Percentiles rank a stretch among this genome's conserved stretches.
Conservation (phyloP, 192 early-diverging fungal species). For the Linnemannia exigua region DNA sequence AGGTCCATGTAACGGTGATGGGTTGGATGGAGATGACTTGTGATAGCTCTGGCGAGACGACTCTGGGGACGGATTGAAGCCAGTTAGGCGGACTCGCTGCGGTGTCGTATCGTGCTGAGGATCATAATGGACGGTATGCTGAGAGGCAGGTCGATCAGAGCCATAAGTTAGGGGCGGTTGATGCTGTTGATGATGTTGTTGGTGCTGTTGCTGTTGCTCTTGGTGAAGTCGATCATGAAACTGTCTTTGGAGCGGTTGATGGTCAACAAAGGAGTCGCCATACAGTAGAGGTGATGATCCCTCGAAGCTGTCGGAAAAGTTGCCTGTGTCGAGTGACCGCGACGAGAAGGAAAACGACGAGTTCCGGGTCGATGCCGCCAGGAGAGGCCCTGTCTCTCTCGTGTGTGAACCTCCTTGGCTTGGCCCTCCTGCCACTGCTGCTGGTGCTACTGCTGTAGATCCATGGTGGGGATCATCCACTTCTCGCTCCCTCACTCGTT, state of each 20-base stretch:
- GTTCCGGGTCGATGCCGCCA: slow-evolving; percentile 15
- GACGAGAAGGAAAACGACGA: slow-evolving; percentile 39
- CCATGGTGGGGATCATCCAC: not conserved
- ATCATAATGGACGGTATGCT: not conserved
- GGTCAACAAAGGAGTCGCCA: slow-evolving; percentile 43
- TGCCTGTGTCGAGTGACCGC: slow-evolving; percentile 29
- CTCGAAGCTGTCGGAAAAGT: slow-evolving; percentile 37
- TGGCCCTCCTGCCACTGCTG: not conserved
- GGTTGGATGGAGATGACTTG: not conserved
- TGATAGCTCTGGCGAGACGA: not conserved
- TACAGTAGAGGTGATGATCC: slow-evolving; percentile 37
- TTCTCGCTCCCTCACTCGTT: not conserved
- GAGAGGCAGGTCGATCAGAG: not conserved
- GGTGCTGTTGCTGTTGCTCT: too few species aligned
- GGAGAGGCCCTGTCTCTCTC: slow-evolving; percentile 14
- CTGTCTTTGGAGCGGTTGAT: slow-evolving; percentile 50
- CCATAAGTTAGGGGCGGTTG: not conserved
- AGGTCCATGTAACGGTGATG: slow-evolving; percentile 7
- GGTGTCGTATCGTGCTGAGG: not conserved
- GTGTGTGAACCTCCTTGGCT: not conserved
- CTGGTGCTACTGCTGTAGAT: too few species aligned
- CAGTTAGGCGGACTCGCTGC: not conserved
- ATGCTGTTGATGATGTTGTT: too few species aligned
- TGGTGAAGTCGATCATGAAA: slow-evolving; percentile 27
- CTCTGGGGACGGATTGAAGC: not conserved